Evolutionary conservation across 1,284 basidiomycete species (phyloP), one percentile per base, ranked within the genome.

Genomic region (Phylloporus sp.): DNA sequence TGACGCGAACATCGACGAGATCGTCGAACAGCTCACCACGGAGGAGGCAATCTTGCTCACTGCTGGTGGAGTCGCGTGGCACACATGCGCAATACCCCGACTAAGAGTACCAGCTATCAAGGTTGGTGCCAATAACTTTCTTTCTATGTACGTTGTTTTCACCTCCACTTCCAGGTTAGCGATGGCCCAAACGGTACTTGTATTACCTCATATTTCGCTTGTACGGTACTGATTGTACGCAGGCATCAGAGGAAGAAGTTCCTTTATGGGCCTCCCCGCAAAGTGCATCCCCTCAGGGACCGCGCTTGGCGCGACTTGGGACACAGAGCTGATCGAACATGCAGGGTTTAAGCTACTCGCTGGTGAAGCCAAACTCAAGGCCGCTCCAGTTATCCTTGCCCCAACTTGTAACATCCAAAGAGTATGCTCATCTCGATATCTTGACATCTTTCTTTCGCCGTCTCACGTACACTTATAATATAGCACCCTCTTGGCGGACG

Each of bases 371-470:
- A 91, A 87, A 70, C 81, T 90, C 50, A 82, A 88, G 60, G 83
- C 86, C 37, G 88, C 89, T 4, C 88, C 90, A 13, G 81, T 91
- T 15, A 79, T 90, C 50, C 84, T 94, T 29, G 92, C 87, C 0
- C 92, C 92, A 1, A 94, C 92, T 0, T 89, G 88, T 72, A 94
- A 94, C 73, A 92, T 92, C 55, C 91, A 93, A 74, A 83, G 92
- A 28, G 86, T 86, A 64, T 31, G 76, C 63, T 20, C 20, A 42
- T 51, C 24, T 17, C 1, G 22, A 34, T 39, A 24, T 26, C n/a
- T 17, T 1, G 22, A 32, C 37, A 24, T n/a, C 34, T 6, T 50
- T n/a, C 31, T 24, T 53, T 2, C 28, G 32, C 26, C 60, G 29
- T 63, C 63, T 67, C 26, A 69, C 28, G 24, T 29, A 18, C 34